phyloP scores from a whole-genome alignment of 768 basidiomycete genomes.

The Dacryopinax primogenitus region DNA sequence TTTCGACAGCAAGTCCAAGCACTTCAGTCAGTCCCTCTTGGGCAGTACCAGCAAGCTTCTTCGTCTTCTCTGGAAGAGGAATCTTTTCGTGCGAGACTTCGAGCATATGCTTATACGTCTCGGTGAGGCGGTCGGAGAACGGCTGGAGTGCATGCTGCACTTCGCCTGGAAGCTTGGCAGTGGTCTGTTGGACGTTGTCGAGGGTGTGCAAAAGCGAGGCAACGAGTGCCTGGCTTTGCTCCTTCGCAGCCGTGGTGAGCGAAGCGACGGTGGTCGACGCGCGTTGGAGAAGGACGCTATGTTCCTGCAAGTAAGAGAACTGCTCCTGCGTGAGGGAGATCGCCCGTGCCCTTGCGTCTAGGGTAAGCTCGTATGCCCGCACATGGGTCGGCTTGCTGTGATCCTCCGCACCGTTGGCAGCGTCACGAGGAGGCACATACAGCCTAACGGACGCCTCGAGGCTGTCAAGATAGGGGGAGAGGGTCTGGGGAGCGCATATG shows the following conservation, averaged over 20 bases:
- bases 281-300: conserved; percentile 52
- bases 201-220: conserved; percentile 45
- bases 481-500: conserved; percentile 36
- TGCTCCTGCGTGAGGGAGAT: conserved; percentile 58
- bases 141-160: conserved; percentile 26
- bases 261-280: conserved; percentile 54
- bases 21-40: conserved; percentile 23
- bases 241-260: conserved; percentile 47
- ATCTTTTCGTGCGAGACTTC: conserved; percentile 31
- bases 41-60: conserved; percentile 44
- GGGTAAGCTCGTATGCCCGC: conserved; percentile 54
- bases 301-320: conserved; percentile 53
- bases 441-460: conserved; percentile 44
- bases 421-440: conserved; percentile 12
- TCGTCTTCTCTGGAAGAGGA: conserved; percentile 50
- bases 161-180: not conserved
- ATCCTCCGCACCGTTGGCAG: conserved; percentile 7
- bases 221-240: conserved; percentile 42
- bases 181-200: conserved; percentile 17
- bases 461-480: conserved; percentile 64
- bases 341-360: conserved; percentile 48
- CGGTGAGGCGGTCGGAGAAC: conserved; percentile 42
- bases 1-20: not conserved
- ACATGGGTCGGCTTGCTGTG: conserved; percentile 65
- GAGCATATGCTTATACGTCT: conserved; percentile 35